phyloP scores from a whole-genome alignment of 2,329 filamentous ascomycete species.

The Alternaria burnsii region DNA sequence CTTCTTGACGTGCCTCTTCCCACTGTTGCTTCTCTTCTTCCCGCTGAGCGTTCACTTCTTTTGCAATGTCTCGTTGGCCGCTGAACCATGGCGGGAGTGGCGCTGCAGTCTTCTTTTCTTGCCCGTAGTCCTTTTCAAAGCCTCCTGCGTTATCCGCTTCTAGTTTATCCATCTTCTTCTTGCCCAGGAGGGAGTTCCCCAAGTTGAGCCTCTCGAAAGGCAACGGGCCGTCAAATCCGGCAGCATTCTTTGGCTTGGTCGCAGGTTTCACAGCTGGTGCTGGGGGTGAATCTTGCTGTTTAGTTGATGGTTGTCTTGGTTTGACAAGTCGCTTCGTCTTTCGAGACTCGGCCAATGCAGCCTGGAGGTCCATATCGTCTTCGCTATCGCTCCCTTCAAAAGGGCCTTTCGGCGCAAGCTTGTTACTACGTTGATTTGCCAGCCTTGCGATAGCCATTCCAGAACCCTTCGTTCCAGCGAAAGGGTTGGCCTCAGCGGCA shows the following conservation, averaged over 20 bases:
- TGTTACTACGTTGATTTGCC: conserved; percentile 76
- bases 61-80: conserved; percentile 58
- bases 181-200: conserved; percentile 65
- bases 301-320: conserved; percentile 43
- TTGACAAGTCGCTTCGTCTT: conserved; percentile 54
- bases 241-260: conserved; percentile 62
- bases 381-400: conserved; percentile 64
- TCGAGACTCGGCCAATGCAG: conserved; percentile 76
- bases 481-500: conserved; percentile 54
- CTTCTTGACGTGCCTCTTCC: conserved; percentile 64
- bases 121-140: conserved; percentile 64
- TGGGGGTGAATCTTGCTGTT: conserved; percentile 25
- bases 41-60: conserved; percentile 65
- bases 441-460: conserved; percentile 73
- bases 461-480: conserved; percentile 52
- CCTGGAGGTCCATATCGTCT: conserved; percentile 78
- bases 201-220: conserved; percentile 86
- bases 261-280: conserved; percentile 35
- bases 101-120: conserved; percentile 56
- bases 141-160: conserved; percentile 68
- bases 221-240: conserved; percentile 77
- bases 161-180: conserved; percentile 62
- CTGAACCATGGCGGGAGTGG: conserved; percentile 80
- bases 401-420: conserved; percentile 49
- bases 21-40: conserved; percentile 58